Percentiles rank a stretch among this genome's conserved stretches.
These are phyloP conservation scores for Marasmius tenuissimus DNA, from an alignment of 1,284 basidiomycete species.

Conservation along the genomic window DNA sequence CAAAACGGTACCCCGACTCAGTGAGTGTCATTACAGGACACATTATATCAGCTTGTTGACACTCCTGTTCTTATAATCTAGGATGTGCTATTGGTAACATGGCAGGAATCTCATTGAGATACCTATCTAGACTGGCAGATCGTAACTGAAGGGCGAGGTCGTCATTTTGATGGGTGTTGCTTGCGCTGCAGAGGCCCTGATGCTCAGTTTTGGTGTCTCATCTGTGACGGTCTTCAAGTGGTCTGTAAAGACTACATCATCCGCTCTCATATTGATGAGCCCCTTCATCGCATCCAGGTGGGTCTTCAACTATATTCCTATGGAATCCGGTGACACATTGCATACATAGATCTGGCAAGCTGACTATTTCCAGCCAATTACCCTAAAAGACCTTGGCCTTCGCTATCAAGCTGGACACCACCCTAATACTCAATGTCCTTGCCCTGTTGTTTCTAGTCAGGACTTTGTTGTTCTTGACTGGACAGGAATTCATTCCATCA, in stretches of 20 bases:
- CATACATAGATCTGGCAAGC: slow-evolving; percentile 8
- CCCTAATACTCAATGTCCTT: neutral
- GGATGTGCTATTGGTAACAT: neutral
- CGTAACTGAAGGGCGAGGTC: neutral
- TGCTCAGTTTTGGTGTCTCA: neutral
- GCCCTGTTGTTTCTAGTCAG: neutral
- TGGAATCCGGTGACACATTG: neutral
- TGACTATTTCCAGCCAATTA: neutral
- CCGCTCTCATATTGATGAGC: neutral
- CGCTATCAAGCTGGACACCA: slow-evolving; percentile 11
- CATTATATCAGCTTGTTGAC: neutral
- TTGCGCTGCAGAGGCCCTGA: neutral
- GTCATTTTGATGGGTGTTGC: neutral
- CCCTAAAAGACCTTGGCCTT: neutral
- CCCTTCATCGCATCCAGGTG: neutral
- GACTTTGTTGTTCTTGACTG: slow-evolving; percentile 10
- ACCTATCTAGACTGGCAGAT: neutral
- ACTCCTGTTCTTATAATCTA: neutral
- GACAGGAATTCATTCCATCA: slow-evolving; percentile 8
- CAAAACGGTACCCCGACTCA: neutral
- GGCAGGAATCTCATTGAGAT: neutral
- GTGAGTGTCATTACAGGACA: neutral
- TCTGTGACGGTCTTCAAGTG: neutral
- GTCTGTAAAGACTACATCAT: neutral
- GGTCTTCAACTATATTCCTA: neutral